Conservation (phyloP, 1,284 basidiomycete species). For the Spongispora temasekensis region DNA sequence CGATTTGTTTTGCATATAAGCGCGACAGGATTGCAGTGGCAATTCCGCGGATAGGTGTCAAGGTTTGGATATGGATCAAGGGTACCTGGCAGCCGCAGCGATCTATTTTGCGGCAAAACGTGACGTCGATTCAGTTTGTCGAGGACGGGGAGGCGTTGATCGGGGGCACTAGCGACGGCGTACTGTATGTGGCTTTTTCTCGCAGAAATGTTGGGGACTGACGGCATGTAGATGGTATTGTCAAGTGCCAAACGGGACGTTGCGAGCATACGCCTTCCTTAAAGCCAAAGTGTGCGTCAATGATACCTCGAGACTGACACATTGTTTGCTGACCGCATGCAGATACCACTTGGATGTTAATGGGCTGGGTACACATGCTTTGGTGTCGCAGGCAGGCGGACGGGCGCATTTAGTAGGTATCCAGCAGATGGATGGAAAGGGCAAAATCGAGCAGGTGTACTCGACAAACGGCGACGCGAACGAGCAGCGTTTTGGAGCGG, state of each 20-base stretch:
- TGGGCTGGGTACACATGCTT: constrained; percentile 45
- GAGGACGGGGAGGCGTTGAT: constrained; percentile 60
- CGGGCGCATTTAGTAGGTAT: constrained; percentile 51
- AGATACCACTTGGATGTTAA: constrained; percentile 56
- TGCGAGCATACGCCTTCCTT: constrained; percentile 57
- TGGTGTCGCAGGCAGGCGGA: constrained; percentile 53
- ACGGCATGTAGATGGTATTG: constrained; percentile 54
- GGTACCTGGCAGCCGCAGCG: constrained; percentile 61
- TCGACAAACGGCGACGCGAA: constrained; percentile 40
- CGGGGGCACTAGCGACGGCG: constrained; percentile 69
- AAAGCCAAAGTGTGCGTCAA: constrained; percentile 54
- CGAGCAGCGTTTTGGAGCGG: constrained; percentile 44
- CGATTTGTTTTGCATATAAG: constrained; percentile 54
- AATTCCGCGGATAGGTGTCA: constrained; percentile 56
- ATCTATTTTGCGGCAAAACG: constrained; percentile 59
- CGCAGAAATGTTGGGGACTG: constrained; percentile 8
- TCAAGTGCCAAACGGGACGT: constrained; percentile 61
- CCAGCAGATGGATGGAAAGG: constrained; percentile 46
- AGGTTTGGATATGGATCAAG: constrained; percentile 62
- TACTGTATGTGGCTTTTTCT: constrained; percentile 42
- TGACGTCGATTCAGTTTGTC: constrained; percentile 60
- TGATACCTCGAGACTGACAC: background rate
- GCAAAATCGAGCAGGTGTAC: constrained; percentile 54
- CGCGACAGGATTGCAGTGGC: constrained; percentile 62
- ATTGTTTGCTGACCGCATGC: constrained; percentile 5